Base-by-base conservation (phyloP, 257 asterid genomes). In the Prunella vulgaris region DNA sequence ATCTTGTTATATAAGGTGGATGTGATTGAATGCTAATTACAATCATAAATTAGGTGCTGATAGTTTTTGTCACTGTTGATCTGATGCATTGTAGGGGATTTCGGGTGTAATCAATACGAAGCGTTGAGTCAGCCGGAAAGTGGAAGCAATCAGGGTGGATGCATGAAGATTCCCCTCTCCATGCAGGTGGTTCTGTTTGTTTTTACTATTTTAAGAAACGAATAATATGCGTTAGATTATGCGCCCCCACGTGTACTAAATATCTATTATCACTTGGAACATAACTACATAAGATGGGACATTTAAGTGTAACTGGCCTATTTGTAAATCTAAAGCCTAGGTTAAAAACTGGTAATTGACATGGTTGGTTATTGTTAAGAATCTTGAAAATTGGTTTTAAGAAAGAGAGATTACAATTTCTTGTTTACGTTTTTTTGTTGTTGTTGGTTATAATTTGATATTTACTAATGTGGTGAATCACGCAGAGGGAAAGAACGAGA, bases 401-500 rank as follows among this genome's bases (percentile, higher is more conserved):
- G n/a, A n/a, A n/a, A n/a, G n/a, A n/a, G n/a, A n/a, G n/a, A n/a
- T n/a, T n/a, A n/a, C n/a, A n/a, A n/a, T n/a, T n/a, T n/a, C n/a
- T n/a, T n/a, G n/a, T n/a, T n/a, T n/a, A n/a, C n/a, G n/a, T n/a
- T n/a, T n/a, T n/a, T n/a, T n/a, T n/a, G n/a, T n/a, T n/a, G n/a
- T n/a, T n/a, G n/a, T n/a, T n/a, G n/a, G n/a, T n/a, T n/a, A n/a
- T n/a, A n/a, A n/a, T n/a, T 0, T 56, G 6, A 9, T 52, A 42
- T 33, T 5, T 25, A 10, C 14, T 42, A 33, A 57, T 65, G 42
- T 3, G n/a, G n/a, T 37, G 12, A 5, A 1, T 37, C 10, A 5
- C 81, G 57, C 87, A 92, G 95, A 88, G 98, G 84, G 89, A 79
- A 79, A 88, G 98, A 84, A 90, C 96, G 0, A 83, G 85, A 5